Evolutionary conservation across 768 basidiomycete species (phyloP).

Genomic region (Lentinula aciculospora): DNA sequence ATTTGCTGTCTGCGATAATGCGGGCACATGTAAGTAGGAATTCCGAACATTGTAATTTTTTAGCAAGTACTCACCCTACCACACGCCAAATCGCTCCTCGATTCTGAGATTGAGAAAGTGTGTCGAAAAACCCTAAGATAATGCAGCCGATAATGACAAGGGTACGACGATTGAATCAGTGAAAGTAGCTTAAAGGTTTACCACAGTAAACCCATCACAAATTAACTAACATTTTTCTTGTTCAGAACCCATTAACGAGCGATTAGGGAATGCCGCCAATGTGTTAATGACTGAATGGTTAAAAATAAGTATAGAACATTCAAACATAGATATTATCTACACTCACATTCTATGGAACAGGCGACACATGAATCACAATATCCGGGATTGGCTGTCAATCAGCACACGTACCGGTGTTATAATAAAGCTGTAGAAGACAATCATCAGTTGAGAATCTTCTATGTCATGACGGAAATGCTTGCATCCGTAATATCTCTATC

Average conservation of each 20-base stretch:
- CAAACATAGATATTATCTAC: neutral
- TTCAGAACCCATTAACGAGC: slow-evolving; percentile 48
- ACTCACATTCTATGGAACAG: neutral
- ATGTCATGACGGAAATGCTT: slow-evolving; percentile 11
- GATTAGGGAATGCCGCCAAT: slow-evolving; percentile 33
- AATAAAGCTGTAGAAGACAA: slow-evolving; percentile 29
- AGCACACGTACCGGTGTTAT: slow-evolving; percentile 38
- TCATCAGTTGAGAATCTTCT: neutral
- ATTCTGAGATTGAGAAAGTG: slow-evolving; percentile 36
- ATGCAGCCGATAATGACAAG: neutral
- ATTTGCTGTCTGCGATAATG: slow-evolving; percentile 41
- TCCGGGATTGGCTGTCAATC: neutral
- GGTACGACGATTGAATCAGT: neutral
- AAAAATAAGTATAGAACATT: neutral
- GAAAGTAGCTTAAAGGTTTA: too few species aligned
- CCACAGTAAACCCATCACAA: neutral
- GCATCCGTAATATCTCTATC: slow-evolving; percentile 55
- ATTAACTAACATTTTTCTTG: slow-evolving; percentile 48
- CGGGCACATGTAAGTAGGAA: neutral
- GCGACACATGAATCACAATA: too few species aligned
- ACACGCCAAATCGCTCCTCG: slow-evolving; percentile 51
- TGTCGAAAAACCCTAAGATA: slow-evolving; percentile 41
- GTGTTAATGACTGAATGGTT: slow-evolving; percentile 36
- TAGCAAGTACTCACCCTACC: slow-evolving; percentile 30
- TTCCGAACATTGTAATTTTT: neutral